Conservation (phyloP, 352 stramenopile species). For the Pythium insidiosum region DNA sequence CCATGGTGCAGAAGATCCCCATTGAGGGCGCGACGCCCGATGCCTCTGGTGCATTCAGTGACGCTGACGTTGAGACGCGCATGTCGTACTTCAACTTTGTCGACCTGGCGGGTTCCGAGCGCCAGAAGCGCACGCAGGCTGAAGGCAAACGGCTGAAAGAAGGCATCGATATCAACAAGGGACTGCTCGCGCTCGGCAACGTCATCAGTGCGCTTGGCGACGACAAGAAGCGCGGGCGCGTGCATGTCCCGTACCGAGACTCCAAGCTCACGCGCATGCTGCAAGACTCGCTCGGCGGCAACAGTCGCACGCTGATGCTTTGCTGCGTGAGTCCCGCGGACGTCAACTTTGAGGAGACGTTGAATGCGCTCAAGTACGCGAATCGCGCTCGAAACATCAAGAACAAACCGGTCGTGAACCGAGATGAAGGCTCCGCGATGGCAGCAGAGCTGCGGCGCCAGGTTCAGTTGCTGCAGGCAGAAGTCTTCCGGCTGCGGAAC, state of each 20-base stretch:
- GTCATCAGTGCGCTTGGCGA: conserved; percentile 96
- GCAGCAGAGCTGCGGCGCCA: conserved; percentile 69
- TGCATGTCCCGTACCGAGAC: conserved; percentile 93
- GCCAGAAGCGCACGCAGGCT: conserved; percentile 93
- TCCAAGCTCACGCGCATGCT: conserved; percentile 93
- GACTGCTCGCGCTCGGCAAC: conserved; percentile 95
- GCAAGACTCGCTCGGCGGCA: conserved; percentile 89
- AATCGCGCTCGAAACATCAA: conserved; percentile 88
- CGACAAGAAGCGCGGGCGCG: conserved; percentile 82
- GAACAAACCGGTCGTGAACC: conserved; percentile 85
- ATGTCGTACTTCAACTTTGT: conserved; percentile 90
- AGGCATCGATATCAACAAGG: conserved; percentile 98
- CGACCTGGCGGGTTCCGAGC: conserved; percentile 88
- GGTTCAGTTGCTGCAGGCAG: conserved; percentile 72
- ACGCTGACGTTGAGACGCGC: conserved; percentile 72
- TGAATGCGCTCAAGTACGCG: conserved; percentile 90
- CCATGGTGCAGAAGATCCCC: conserved; percentile 73
- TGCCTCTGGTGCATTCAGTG: conserved; percentile 27
- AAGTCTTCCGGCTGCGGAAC: conserved; percentile 76
- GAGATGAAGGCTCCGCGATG: conserved; percentile 67
- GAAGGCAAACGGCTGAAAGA: conserved; percentile 90
- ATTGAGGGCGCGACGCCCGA: conserved; percentile 21
- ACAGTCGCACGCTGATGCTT: conserved; percentile 90
- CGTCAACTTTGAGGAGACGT: conserved; percentile 88
- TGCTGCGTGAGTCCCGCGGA: conserved; percentile 89